phyloP scores from a whole-genome alignment of 495 filamentous ascomycete species.

The Glutinoglossum americanum region DNA sequence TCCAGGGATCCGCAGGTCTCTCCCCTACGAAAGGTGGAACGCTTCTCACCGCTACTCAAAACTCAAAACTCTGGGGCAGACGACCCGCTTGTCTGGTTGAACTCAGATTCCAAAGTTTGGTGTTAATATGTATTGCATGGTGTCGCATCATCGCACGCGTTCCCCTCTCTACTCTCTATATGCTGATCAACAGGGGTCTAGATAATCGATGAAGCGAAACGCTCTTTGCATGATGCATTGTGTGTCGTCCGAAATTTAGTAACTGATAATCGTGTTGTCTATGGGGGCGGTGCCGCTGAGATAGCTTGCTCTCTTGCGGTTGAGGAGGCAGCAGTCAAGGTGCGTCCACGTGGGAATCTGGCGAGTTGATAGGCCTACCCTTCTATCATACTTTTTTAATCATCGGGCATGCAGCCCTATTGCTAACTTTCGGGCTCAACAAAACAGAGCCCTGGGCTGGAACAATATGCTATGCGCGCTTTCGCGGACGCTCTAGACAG shows the following conservation, averaged over 20 bases:
- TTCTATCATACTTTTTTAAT: not conserved
- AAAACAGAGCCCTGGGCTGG: slow-evolving; percentile 61
- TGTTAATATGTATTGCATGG: not conserved
- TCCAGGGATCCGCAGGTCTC: too few species aligned
- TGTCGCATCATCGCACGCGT: not conserved
- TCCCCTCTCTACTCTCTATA: not conserved
- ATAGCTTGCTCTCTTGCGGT: slow-evolving; percentile 95
- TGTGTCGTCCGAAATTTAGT: slow-evolving; percentile 97
- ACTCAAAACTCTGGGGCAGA: not conserved
- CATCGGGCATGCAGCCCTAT: not conserved
- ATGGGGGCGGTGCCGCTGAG: slow-evolving; percentile 90
- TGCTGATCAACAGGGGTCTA: slow-evolving; percentile 13
- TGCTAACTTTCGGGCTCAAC: slow-evolving; percentile 4
- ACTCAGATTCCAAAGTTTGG: not conserved
- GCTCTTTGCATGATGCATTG: slow-evolving; percentile 88
- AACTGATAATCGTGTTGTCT: slow-evolving; percentile 91
- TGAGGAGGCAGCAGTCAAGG: slow-evolving; percentile 82
- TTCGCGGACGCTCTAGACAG: slow-evolving; percentile 90
- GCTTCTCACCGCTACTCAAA: not conserved
- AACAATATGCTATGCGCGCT: slow-evolving; percentile 97
- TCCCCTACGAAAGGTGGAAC: not conserved
- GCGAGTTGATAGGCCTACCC: not conserved
- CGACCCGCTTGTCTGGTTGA: not conserved
- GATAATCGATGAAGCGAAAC: slow-evolving; percentile 98
- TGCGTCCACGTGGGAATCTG: slow-evolving; percentile 16